These are phyloP conservation scores for Teunomyces funiuensis DNA, from an alignment of 805 yeast species.

Conservation along the genomic window DNA sequence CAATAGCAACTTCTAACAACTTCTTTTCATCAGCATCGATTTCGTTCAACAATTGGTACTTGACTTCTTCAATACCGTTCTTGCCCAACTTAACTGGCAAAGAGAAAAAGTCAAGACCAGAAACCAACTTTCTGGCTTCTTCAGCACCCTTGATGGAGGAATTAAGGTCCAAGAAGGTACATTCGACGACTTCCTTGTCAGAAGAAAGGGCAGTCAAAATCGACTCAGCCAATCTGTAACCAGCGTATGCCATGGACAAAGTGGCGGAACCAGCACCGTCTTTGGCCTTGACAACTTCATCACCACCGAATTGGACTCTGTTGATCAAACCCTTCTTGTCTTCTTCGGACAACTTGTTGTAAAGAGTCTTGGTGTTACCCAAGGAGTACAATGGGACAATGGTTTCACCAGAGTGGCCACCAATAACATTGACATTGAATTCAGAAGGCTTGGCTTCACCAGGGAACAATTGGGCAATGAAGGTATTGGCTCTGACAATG, in stretches of 20 bases:
- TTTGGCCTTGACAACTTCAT: slow-evolving; percentile 93
- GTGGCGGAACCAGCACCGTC: slow-evolving; percentile 95
- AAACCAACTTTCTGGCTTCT: slow-evolving; percentile 48
- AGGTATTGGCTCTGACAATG: slow-evolving; percentile 83
- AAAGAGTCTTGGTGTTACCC: slow-evolving; percentile 33
- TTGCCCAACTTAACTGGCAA: slow-evolving; percentile 58
- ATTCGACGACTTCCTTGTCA: slow-evolving; percentile 38
- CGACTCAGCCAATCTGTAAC: slow-evolving; percentile 71
- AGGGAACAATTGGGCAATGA: slow-evolving; percentile 57
- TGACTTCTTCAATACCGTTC: slow-evolving; percentile 57
- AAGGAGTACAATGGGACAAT: slow-evolving; percentile 80
- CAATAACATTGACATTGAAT: slow-evolving; percentile 71
- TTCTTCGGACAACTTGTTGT: slow-evolving; percentile 33
- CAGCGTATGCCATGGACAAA: slow-evolving; percentile 93
- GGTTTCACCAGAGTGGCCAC: slow-evolving; percentile 95
- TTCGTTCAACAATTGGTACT: slow-evolving; percentile 51
- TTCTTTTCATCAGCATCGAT: slow-evolving; percentile 54
- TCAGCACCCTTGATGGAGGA: slow-evolving; percentile 48
- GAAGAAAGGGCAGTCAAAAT: slow-evolving; percentile 35
- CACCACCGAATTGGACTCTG: slow-evolving; percentile 72
- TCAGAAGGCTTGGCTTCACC: slow-evolving; percentile 48
- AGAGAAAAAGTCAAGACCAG: slow-evolving; percentile 53
- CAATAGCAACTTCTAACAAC: slow-evolving; percentile 52
- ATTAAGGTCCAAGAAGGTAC: slow-evolving; percentile 54
- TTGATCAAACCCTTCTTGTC: slow-evolving; percentile 38